Base-by-base conservation (phyloP, 2,329 filamentous ascomycete genomes). In the Biscogniauxia mediterranea region DNA sequence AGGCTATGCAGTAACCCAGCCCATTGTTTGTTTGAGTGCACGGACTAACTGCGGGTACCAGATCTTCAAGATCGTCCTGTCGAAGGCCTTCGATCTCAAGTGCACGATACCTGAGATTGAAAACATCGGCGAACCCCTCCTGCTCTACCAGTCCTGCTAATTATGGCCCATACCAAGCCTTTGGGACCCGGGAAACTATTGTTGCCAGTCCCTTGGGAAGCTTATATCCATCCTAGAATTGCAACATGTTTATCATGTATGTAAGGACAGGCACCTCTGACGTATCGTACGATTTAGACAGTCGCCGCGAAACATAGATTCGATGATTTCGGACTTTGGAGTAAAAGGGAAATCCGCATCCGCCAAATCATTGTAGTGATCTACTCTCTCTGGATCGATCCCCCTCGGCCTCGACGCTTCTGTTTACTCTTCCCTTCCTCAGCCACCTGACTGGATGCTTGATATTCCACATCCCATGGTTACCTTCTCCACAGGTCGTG, bases 51-150 rank as follows among this genome's bases (percentile, higher is more conserved):
- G 60, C 55, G 13, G 13, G 1, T 20, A 7, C 1, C 71, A 98
- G 94, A 99, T 99, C 74, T 99, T 99, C 86, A 99, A 99, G 79
- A 99, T 99, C 70, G 95, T 99, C 61, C 85, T 99, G 23, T 97
- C 94, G 66, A 99, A 99, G 79, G 95, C 95, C 1, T 99, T 99
- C 75, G 95, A 99, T 76, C 85, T 99, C 61, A 97, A 97, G 77
- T 99, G 95, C 82, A 99, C 95, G 28, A 98, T 99, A 74, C 95
- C 95, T 54, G 95, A 99, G 78, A 98, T 99, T 77, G 94, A 97
- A 79, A 96, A 98, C 76, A 90, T 97, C 60, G 95, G 95, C 78
- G 95, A 99, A 78, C 95, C 95, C 21, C 83, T 99, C 56, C 84
- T 99, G 54, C 85, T 99, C 66, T 99, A 99, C 75, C 91, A 93